A percentile compares a stretch with the other conserved stretches of the same genome.
Evolutionary conservation across 2,329 filamentous ascomycete species (phyloP).

Genomic region (Talaromyces islandicus): DNA sequence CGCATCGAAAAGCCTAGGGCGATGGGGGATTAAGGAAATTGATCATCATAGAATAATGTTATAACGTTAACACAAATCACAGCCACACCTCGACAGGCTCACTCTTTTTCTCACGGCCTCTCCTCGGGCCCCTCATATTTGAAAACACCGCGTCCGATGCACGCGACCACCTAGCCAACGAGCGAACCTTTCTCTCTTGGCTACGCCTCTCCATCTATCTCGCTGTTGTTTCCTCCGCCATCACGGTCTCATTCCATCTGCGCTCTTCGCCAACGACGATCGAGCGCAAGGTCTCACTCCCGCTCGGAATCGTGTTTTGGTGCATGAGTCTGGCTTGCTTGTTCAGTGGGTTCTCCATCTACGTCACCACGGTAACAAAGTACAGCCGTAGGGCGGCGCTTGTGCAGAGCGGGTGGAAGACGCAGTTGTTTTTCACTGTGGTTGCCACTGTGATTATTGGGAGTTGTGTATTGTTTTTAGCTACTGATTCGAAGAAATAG

Average conservation of each 20-base stretch:
- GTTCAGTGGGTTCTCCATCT: conserved; percentile 73
- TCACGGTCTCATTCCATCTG: conserved; percentile 89
- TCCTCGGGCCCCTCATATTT: conserved; percentile 57
- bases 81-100: conserved; percentile 28
- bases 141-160: conserved; percentile 62
- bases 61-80: not conserved
- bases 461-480: conserved; percentile 40
- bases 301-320: conserved; percentile 88
- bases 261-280: conserved; percentile 62
- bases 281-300: conserved; percentile 72
- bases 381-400: conserved; percentile 74
- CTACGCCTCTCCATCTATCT: conserved; percentile 85
- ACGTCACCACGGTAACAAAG: conserved; percentile 74
- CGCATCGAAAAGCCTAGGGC: not conserved
- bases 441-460: conserved; percentile 40
- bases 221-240: conserved; percentile 81
- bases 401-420: conserved; percentile 91
- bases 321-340: conserved; percentile 70
- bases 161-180: conserved; percentile 60
- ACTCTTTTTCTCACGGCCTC: conserved; percentile 49
- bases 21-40: not conserved
- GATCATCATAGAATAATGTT: not conserved
- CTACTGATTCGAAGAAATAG: conserved; percentile 25
- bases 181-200: conserved; percentile 80
- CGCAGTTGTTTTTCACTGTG: conserved; percentile 62